phyloP scores from a whole-genome alignment of 164 flowering plant genomes.

The Macadamia tetraphylla region DNA sequence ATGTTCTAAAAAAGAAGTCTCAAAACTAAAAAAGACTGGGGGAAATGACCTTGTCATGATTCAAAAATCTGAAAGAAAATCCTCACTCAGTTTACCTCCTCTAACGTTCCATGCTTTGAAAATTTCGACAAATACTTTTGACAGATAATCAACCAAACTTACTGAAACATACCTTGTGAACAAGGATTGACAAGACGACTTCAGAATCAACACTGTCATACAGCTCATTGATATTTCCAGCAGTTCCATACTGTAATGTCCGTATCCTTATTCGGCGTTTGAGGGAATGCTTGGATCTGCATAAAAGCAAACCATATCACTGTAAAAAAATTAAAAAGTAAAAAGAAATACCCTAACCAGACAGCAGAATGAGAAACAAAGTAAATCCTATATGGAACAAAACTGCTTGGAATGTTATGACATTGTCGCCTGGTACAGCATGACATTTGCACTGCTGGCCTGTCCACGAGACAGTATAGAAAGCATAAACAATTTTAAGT shows the following conservation, averaged over 20 bases:
- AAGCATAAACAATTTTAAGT: too few species aligned
- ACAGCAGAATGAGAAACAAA: too few species aligned
- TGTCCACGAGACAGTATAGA: too few species aligned
- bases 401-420: too few species aligned
- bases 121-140: background rate
- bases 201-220: constrained; percentile 94
- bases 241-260: constrained; percentile 69
- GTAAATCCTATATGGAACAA: too few species aligned
- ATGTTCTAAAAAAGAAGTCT: background rate
- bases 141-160: background rate
- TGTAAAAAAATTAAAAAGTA: too few species aligned
- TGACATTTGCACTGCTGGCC: too few species aligned
- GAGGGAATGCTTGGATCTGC: constrained; percentile 58
- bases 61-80: background rate
- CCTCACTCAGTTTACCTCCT: background rate
- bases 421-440: too few species aligned
- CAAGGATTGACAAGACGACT: constrained; percentile 86
- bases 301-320: too few species aligned
- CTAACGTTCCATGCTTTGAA: background rate
- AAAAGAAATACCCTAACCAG: too few species aligned
- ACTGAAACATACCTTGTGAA: constrained; percentile 66
- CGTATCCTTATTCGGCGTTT: constrained; percentile 80
- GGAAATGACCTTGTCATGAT: background rate
- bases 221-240: constrained; percentile 63
- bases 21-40: too few species aligned